Evolutionary conservation across 805 yeast genomes (phyloP).

Genomic region (Nakazawaea siamensis): DNA sequence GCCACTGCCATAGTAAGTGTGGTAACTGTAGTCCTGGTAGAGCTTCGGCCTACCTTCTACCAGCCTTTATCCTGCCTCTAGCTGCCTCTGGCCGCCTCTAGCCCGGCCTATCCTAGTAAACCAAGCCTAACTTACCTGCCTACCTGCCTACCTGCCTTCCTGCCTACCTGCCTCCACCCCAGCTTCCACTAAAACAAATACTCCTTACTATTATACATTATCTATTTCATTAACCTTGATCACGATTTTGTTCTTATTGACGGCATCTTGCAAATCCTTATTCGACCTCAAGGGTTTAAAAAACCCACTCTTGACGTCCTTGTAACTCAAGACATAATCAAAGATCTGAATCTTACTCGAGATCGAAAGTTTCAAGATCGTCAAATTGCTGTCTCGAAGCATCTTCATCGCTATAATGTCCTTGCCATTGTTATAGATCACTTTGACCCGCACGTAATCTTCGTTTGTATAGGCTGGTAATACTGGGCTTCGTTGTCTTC

Average conservation of each 20-base stretch:
- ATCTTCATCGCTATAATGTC: conserved; percentile 13
- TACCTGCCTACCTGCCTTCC: too few relatives aligned
- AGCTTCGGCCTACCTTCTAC: too few relatives aligned
- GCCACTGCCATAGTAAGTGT: too few relatives aligned
- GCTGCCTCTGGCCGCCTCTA: too few relatives aligned
- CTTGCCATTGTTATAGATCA: conserved; percentile 13
- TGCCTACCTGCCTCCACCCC: too few relatives aligned
- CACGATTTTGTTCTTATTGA: conserved; percentile 11
- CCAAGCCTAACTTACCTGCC: too few relatives aligned
- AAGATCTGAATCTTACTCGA: conserved; percentile 9
- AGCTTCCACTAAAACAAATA: too few relatives aligned
- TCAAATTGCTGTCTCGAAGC: conserved; percentile 11
- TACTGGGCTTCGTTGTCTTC: conserved; percentile 5
- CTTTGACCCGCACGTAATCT: conserved; percentile 11
- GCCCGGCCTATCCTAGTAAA: too few relatives aligned
- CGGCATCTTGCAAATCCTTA: conserved; percentile 12
- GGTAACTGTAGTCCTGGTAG: too few relatives aligned
- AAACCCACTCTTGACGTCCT: conserved; percentile 12
- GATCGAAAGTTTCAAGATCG: conserved; percentile 10
- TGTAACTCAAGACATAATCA: conserved; percentile 13
- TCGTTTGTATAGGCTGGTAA: neutral
- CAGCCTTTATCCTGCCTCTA: too few relatives aligned
- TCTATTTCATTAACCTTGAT: conserved; percentile 10
- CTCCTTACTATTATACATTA: neutral
- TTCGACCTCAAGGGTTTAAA: conserved; percentile 14